A percentile compares a stretch with the other conserved stretches of the same genome.
Conservation (phyloP, 2,329 filamentous ascomycete species). For the Paraconiothyrium sp. region DNA sequence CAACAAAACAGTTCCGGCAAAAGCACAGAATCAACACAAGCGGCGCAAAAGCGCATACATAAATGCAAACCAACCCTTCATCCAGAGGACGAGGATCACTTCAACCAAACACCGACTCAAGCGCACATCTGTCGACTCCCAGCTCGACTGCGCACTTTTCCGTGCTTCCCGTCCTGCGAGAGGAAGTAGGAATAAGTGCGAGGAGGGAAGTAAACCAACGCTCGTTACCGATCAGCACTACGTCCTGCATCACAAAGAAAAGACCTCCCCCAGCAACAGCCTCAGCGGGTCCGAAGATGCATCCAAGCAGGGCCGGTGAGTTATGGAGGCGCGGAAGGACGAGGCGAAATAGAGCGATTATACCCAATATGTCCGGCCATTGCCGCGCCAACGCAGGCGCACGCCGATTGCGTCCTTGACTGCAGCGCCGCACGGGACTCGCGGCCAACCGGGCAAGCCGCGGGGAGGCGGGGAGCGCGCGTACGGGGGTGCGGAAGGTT, state of each 20-base stretch:
- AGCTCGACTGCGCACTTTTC: conserved; percentile 31
- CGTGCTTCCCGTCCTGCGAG: conserved; percentile 28
- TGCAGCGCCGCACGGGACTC: conserved; percentile 36
- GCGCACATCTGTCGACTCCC: conserved; percentile 50
- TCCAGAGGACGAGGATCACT: conserved; percentile 51
- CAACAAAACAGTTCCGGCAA: conserved; percentile 35
- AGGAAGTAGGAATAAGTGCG: conserved; percentile 22
- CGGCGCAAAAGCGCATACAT: conserved; percentile 39
- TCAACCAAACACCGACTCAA: conserved; percentile 41
- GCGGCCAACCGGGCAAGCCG: conserved; percentile 52
- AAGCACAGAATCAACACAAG: conserved; percentile 46
- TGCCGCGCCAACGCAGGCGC: conserved; percentile 33
- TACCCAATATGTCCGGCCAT: conserved; percentile 55
- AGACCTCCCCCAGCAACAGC: conserved; percentile 43
- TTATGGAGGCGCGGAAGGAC: conserved; percentile 33
- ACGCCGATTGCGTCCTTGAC: conserved; percentile 33
- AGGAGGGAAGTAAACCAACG: conserved; percentile 50
- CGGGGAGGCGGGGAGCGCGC: conserved; percentile 44
- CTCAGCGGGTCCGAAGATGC: conserved; percentile 50
- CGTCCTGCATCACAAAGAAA: conserved; percentile 27
- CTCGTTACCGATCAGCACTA: conserved; percentile 55
- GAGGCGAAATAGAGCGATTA: conserved; percentile 53
- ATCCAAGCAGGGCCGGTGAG: conserved; percentile 46
- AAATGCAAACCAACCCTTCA: conserved; percentile 49
- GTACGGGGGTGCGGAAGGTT: conserved; percentile 32